Conservation (phyloP, 2,329 filamentous ascomycete genomes). For the Hortaea werneckii region DNA sequence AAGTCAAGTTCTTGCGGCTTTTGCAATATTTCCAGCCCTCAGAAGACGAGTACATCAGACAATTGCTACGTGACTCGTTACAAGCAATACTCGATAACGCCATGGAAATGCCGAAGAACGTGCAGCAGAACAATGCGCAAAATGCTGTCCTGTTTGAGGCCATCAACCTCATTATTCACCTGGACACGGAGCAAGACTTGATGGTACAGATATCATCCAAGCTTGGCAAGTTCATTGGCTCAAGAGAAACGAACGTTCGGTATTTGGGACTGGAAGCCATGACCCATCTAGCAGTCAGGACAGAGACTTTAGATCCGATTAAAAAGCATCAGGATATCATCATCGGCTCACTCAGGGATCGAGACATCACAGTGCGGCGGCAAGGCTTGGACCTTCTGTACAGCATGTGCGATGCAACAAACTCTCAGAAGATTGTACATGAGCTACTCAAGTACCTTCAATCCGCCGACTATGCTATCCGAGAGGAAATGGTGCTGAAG, state of each 20-base stretch:
- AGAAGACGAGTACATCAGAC: slow-evolving; percentile 84
- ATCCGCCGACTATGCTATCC: slow-evolving; percentile 92
- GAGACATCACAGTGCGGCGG: slow-evolving; percentile 91
- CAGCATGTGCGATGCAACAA: slow-evolving; percentile 98
- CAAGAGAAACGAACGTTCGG: slow-evolving; percentile 90
- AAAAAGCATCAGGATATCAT: slow-evolving; percentile 98
- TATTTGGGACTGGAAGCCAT: slow-evolving; percentile 95
- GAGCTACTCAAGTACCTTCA: slow-evolving; percentile 91
- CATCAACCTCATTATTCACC: slow-evolving; percentile 95
- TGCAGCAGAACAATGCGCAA: slow-evolving; percentile 98
- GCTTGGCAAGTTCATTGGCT: slow-evolving; percentile 91
- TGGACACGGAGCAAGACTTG: slow-evolving; percentile 85
- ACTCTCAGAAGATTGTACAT: slow-evolving; percentile 83
- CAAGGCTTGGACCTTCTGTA: slow-evolving; percentile 94
- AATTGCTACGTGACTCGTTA: slow-evolving; percentile 82
- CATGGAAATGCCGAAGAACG: slow-evolving; percentile 91
- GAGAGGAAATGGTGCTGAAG: slow-evolving; percentile 98
- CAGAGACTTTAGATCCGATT: slow-evolving; percentile 91
- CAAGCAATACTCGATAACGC: slow-evolving; percentile 85
- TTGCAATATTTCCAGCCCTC: slow-evolving; percentile 95
- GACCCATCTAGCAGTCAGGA: slow-evolving; percentile 89
- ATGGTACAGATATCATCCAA: slow-evolving; percentile 94
- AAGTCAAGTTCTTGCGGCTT: slow-evolving; percentile 84
- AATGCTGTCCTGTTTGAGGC: slow-evolving; percentile 97
- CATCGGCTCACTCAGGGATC: slow-evolving; percentile 82